Percentiles rank a stretch among this genome's conserved stretches.
Conservation (phyloP, 371 early-diverging fungal genomes). For the Apophysomyces sp. region DNA sequence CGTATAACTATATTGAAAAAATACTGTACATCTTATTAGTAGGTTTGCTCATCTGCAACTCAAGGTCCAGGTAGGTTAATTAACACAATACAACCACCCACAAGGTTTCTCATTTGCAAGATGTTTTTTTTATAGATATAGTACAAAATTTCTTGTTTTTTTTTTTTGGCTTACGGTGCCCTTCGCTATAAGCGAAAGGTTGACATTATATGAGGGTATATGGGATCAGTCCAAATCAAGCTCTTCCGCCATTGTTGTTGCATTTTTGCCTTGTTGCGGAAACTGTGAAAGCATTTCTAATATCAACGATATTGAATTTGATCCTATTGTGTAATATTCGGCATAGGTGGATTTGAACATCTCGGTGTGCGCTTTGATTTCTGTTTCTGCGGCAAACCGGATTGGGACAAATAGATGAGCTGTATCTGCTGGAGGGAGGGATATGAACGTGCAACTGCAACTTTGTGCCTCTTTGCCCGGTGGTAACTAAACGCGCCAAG, state of each 20-base stretch:
- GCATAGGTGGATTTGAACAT: conserved; percentile 57
- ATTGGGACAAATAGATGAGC: conserved; percentile 34
- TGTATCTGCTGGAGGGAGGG: conserved; percentile 40
- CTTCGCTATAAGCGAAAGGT: no score
- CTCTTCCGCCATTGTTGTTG: not conserved
- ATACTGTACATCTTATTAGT: no score
- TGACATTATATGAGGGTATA: not conserved
- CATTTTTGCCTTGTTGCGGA: not conserved
- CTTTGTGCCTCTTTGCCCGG: conserved; percentile 19
- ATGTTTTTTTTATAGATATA: no score
- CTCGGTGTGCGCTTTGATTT: conserved; percentile 54
- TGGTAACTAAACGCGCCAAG: conserved; percentile 8
- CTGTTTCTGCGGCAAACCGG: conserved; percentile 23
- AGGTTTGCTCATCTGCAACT: no score
- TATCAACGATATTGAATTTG: conserved; percentile 42
- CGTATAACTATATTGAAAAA: no score
- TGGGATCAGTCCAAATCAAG: not conserved
- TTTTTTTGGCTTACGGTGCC: no score
- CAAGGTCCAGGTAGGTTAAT: no score
- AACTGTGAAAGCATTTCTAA: conserved; percentile 43
- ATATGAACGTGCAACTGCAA: conserved; percentile 47
- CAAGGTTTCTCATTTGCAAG: no score
- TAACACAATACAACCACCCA: no score
- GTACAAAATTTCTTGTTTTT: no score
- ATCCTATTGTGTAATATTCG: conserved; percentile 52